Evolutionary conservation across 345 rosid genomes (phyloP).

Genomic region (Turritis glabra): DNA sequence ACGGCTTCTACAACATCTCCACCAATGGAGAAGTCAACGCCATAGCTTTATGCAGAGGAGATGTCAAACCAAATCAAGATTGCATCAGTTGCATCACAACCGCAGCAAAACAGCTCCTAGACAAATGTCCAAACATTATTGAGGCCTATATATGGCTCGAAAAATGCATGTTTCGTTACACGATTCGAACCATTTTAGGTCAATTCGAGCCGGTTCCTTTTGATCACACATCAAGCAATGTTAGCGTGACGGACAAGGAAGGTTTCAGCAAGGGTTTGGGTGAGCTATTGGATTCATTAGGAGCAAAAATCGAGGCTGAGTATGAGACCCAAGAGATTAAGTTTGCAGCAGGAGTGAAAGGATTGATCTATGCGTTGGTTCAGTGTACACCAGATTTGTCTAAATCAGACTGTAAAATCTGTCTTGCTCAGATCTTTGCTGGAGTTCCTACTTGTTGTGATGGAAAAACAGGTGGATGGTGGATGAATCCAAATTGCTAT

Average conservation of each 20-base stretch:
- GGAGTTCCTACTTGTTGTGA: constrained; percentile 36
- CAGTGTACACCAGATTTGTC: constrained; percentile 53
- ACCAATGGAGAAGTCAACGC: constrained; percentile 26
- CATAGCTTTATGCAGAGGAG: constrained; percentile 35
- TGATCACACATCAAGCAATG: constrained; percentile 3
- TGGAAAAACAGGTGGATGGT: constrained; percentile 37
- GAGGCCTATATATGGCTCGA: constrained; percentile 27
- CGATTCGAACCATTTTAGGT: constrained; percentile 17
- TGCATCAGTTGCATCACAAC: constrained; percentile 27
- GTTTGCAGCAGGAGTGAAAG: constrained; percentile 23
- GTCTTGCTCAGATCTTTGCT: constrained; percentile 20
- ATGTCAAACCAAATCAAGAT: constrained; percentile 29
- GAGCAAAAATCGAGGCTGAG: not conserved
- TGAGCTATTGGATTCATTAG: constrained; percentile 21
- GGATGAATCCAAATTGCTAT: constrained; percentile 41
- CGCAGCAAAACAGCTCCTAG: constrained; percentile 1
- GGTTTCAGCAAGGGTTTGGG: constrained; percentile 20
- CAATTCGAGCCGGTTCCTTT: constrained; percentile 13
- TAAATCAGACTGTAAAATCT: constrained; percentile 11
- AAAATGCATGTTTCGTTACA: constrained; percentile 33
- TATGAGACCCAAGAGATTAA: constrained; percentile 24
- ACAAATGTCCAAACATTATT: constrained; percentile 6
- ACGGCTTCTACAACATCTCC: constrained; percentile 33
- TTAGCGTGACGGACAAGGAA: constrained; percentile 14
- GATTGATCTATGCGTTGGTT: constrained; percentile 31